Base-by-base conservation (phyloP, 73 alveolate genomes). In the Symbiodinium pilosum region DNA sequence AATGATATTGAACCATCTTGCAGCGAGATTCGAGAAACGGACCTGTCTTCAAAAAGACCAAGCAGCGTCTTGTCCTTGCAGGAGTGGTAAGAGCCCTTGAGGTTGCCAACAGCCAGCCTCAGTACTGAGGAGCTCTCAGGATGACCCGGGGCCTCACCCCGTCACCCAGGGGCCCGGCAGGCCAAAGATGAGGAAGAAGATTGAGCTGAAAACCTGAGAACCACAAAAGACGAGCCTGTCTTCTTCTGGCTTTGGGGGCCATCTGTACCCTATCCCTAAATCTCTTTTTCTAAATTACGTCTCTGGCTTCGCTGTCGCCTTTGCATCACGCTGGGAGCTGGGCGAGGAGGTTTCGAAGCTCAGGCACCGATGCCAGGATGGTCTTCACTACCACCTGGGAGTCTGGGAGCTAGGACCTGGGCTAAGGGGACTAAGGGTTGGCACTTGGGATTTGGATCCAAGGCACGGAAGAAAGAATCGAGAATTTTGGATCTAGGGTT, bases 311-410 rank as follows among this genome's bases (percentile, higher is more conserved):
- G 12, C 21, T 52, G 12, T 12, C 71, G 21, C 12, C 12, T 52
- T 16, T 16, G 21, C 71, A 52, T n/a, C 93, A 41, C 11, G 59
- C 2, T 5, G n/a, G n/a, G n/a, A n/a, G n/a, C n/a, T n/a, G 83
- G 30, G 73, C 92, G 83, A 93, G 92, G 84, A 93, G 87, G 71
- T 93, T 93, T 68, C 98, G 98, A 26, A 93, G 98, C 73, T 93
- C 98, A 0, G 98, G 98, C 32, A 93, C 68, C 34, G 98, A 81
- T n/a, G 91, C 98, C 34, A 73, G 44, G 30, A 93, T 93, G 24
- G 98, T 93, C 54, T 77, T 93, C 92, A 93, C 98, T 64, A 93
- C 98, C 6, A 93, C 98, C 98, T 92, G 59, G 21, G n/a, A n/a
- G n/a, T n/a, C n/a, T n/a, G n/a, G n/a, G n/a, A n/a, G n/a, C n/a